Evolutionary conservation across 1,139 yeast species (phyloP).

Genomic region (Sugiyamaella neomexicana): DNA sequence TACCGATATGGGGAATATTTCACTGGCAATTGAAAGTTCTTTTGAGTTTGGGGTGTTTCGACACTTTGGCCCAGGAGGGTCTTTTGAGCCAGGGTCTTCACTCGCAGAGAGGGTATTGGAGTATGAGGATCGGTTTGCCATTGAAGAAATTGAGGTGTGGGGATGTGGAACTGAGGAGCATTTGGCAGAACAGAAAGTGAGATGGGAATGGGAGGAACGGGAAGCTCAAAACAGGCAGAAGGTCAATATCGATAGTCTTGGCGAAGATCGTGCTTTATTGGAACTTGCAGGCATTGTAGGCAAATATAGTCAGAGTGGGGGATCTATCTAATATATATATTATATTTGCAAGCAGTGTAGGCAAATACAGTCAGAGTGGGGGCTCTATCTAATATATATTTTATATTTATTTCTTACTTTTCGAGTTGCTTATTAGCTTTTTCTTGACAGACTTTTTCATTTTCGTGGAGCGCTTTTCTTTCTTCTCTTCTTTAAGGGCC

Average conservation of each 20-base stretch:
- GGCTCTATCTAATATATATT: conserved; percentile 48
- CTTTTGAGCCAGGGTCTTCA: conserved; percentile 39
- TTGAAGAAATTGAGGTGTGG: conserved; percentile 85
- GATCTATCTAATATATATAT: conserved; percentile 44
- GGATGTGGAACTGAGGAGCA: conserved; percentile 83
- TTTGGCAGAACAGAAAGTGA: conserved; percentile 68
- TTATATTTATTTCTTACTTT: conserved; percentile 25
- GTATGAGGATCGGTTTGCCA: conserved; percentile 69
- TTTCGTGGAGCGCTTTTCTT: conserved; percentile 85
- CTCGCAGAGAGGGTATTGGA: conserved; percentile 37
- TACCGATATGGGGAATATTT: conserved; percentile 49
- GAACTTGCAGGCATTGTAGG: conserved; percentile 93
- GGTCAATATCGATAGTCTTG: conserved; percentile 62
- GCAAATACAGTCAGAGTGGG: conserved; percentile 63
- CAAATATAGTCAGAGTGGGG: conserved; percentile 61
- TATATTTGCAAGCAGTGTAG: conserved; percentile 88
- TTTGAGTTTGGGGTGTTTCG: conserved; percentile 81
- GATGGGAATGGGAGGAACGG: conserved; percentile 90
- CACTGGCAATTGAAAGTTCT: conserved; percentile 72
- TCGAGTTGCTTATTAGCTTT: conserved; percentile 39
- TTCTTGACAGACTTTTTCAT: conserved; percentile 92
- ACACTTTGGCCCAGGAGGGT: conserved; percentile 58
- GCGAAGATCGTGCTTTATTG: conserved; percentile 80
- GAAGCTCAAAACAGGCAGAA: conserved; percentile 78
- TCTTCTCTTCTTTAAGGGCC: conserved; percentile 77